Evolutionary conservation across 2,329 filamentous ascomycete genomes (phyloP).

Genomic region (Sporothrix protearum): DNA sequence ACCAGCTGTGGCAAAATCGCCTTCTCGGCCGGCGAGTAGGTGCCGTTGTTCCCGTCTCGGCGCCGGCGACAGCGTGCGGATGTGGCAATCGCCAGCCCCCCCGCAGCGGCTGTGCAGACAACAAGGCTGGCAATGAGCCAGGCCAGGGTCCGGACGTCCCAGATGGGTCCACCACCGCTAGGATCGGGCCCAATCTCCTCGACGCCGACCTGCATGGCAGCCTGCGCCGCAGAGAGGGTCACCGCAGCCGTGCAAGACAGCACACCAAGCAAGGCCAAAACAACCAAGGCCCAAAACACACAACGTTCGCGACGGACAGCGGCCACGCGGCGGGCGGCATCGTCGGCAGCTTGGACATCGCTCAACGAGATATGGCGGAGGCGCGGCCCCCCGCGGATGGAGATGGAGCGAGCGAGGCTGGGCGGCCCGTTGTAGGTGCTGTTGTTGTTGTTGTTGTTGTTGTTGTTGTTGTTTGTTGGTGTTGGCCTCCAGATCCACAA

Average conservation of each 20-base stretch:
- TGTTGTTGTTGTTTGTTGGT: too few relatives aligned
- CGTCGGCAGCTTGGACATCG: constrained; percentile 23
- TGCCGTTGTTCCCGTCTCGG: background rate
- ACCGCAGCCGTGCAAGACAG: constrained; percentile 24
- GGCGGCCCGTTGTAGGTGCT: constrained; percentile 16
- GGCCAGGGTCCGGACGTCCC: constrained; percentile 17
- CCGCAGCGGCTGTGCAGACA: background rate
- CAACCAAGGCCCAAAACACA: constrained; percentile 22
- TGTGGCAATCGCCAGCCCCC: constrained; percentile 5
- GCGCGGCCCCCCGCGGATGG: constrained; percentile 23
- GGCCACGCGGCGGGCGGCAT: constrained; percentile 14
- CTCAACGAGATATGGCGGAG: constrained; percentile 20
- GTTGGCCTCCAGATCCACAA: background rate
- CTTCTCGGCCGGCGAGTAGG: background rate
- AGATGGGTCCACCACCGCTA: constrained; percentile 7
- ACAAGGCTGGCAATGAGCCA: constrained; percentile 25
- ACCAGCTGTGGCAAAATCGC: background rate
- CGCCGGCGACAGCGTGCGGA: constrained; percentile 11
- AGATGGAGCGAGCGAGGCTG: constrained; percentile 19
- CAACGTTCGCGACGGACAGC: constrained; percentile 19
- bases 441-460: background rate
- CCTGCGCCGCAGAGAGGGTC: constrained; percentile 21
- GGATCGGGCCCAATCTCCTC: constrained; percentile 4
- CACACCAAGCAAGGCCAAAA: background rate
- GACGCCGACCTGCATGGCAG: constrained; percentile 13